Percentiles rank a stretch among this genome's conserved stretches.
phyloP scores from a whole-genome alignment of 805 yeast species.

The Schizosaccharomyces japonicus region DNA sequence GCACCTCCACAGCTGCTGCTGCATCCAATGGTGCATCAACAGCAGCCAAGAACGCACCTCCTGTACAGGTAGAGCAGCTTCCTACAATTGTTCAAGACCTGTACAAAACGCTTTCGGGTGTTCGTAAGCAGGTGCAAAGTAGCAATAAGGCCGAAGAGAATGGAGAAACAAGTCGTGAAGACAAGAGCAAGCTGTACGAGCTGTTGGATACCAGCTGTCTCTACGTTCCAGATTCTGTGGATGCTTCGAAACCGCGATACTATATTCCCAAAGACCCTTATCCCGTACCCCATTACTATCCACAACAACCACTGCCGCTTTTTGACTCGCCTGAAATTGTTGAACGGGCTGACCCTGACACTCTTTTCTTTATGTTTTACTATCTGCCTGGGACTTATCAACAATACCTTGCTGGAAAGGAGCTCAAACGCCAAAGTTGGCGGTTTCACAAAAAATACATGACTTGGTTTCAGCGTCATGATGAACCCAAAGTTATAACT shows the following conservation, averaged over 20 bases:
- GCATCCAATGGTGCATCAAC: no score
- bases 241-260: constrained; percentile 61
- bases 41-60: no score
- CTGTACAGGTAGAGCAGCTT: no score
- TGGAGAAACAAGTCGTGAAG: constrained; percentile 7
- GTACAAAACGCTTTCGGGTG: no score
- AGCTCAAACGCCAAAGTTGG: constrained; percentile 66
- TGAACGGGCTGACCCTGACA: constrained; percentile 58
- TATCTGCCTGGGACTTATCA: constrained; percentile 53
- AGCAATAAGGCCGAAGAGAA: constrained; percentile 4
- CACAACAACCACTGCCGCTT: constrained; percentile 43
- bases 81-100: no score
- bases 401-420: constrained; percentile 58
- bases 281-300: constrained; percentile 75
- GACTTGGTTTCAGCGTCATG: constrained; percentile 62
- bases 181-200: constrained; percentile 9
- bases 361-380: constrained; percentile 78
- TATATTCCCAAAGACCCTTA: constrained; percentile 62
- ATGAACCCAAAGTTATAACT: constrained; percentile 23
- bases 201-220: not conserved
- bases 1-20: no score
- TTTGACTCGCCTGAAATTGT: constrained; percentile 34
- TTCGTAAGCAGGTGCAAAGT: no score
- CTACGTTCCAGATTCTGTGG: constrained; percentile 77
- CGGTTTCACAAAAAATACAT: constrained; percentile 41